These are phyloP conservation scores for Talaromyces pinophilus DNA, from an alignment of 2,329 filamentous ascomycete species.

Conservation along the genomic window DNA sequence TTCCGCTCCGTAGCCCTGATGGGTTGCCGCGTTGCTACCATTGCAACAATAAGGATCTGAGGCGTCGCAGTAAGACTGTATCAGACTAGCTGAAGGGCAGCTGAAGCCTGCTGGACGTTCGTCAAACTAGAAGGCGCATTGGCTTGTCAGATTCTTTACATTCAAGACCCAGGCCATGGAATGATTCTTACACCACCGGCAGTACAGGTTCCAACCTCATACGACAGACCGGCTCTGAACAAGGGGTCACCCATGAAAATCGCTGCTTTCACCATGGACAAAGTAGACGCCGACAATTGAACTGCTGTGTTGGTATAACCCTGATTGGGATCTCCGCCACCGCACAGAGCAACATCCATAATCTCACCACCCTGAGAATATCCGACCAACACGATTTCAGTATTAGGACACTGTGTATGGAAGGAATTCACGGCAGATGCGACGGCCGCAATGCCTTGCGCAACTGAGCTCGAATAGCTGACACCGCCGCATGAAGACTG, in stretches of 20 bases:
- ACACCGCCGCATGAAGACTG: slow-evolving; percentile 59
- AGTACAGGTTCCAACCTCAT: slow-evolving; percentile 62
- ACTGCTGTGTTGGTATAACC: slow-evolving; percentile 51
- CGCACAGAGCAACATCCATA: slow-evolving; percentile 63
- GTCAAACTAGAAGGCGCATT: slow-evolving; percentile 54
- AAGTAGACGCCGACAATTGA: slow-evolving; percentile 49
- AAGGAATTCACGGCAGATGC: slow-evolving; percentile 61
- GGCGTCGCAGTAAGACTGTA: slow-evolving; percentile 66
- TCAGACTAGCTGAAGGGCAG: slow-evolving; percentile 58
- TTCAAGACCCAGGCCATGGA: background rate
- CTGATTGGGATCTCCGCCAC: slow-evolving; percentile 54
- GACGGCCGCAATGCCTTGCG: slow-evolving; percentile 60
- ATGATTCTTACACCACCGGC: slow-evolving; percentile 57
- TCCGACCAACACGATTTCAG: slow-evolving; percentile 62
- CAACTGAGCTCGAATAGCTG: slow-evolving; percentile 61
- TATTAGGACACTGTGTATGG: slow-evolving; percentile 58
- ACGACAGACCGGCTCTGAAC: slow-evolving; percentile 57
- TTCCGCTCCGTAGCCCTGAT: slow-evolving; percentile 63
- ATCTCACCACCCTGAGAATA: slow-evolving; percentile 67
- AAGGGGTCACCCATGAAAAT: slow-evolving; percentile 68
- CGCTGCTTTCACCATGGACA: slow-evolving; percentile 61
- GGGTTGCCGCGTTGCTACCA: slow-evolving; percentile 60
- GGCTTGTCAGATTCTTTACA: background rate
- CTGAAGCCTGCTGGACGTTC: slow-evolving; percentile 59
- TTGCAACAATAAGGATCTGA: slow-evolving; percentile 68